Percentiles rank a stretch among this genome's conserved stretches.
Evolutionary conservation across 441 rosid genomes (phyloP).

Genomic region (Hypseocharis bilobata): DNA sequence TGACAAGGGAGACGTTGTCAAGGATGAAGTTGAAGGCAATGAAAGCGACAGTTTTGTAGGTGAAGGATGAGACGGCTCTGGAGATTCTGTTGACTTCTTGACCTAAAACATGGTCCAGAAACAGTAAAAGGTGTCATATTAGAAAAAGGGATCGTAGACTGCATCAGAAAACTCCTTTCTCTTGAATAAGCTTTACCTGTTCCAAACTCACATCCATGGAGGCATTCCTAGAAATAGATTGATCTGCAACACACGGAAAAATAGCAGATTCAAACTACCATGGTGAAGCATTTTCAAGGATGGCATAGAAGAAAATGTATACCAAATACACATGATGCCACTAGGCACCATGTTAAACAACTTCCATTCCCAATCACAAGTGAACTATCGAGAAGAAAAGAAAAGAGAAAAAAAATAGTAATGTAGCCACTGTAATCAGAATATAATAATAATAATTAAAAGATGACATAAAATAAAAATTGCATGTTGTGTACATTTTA

Average conservation of each 20-base stretch:
- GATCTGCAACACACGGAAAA: constrained; percentile 41
- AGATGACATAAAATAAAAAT: too few relatives aligned
- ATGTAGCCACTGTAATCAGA: neutral
- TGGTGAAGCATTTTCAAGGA: neutral
- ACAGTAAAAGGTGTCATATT: constrained; percentile 13
- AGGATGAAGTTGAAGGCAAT: constrained; percentile 57
- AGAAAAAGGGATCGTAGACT: constrained; percentile 15
- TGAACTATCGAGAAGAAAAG: neutral
- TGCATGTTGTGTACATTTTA: too few relatives aligned
- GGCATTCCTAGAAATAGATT: constrained; percentile 48
- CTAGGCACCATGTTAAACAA: neutral
- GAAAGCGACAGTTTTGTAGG: constrained; percentile 46
- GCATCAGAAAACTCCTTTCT: constrained; percentile 6
- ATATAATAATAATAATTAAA: too few relatives aligned
- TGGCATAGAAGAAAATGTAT: neutral
- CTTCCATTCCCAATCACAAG: neutral
- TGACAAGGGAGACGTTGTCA: constrained; percentile 39
- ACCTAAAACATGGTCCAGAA: constrained; percentile 33
- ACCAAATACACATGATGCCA: neutral
- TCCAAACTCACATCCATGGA: constrained; percentile 50
- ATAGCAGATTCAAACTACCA: constrained; percentile 13
- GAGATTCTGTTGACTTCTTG: constrained; percentile 41
- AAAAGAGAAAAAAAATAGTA: neutral
- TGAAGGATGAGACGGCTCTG: constrained; percentile 35
- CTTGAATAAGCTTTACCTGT: constrained; percentile 44